Conservation (phyloP, 345 rosid species). For the Brassica cretica region DNA sequence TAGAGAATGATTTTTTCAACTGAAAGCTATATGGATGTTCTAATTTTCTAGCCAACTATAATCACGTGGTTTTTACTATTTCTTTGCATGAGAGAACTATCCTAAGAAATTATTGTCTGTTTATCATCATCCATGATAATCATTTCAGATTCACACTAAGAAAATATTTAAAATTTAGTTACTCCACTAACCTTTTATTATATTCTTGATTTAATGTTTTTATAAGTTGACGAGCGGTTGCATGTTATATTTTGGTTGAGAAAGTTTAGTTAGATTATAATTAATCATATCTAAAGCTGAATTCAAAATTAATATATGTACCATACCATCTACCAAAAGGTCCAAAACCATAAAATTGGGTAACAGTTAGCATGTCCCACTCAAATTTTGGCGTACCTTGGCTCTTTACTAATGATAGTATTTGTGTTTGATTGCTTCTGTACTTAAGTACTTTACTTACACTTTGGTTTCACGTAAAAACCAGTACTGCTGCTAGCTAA, state of each 20-base stretch:
- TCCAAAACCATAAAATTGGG: background rate
- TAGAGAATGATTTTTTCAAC: background rate
- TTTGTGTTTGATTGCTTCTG: background rate
- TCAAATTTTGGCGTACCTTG: slow-evolving; percentile 18
- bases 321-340: background rate
- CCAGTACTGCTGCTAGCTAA: background rate
- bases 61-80: background rate
- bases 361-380: slow-evolving; percentile 26
- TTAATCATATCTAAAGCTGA: background rate
- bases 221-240: background rate
- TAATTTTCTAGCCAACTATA: background rate
- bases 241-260: background rate
- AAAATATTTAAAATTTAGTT: background rate
- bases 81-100: background rate
- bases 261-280: background rate
- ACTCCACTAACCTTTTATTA: background rate
- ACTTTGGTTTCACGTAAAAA: slow-evolving; percentile 22
- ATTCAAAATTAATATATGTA: background rate
- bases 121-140: background rate
- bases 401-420: slow-evolving; percentile 10
- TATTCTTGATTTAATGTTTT: background rate
- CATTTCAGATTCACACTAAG: background rate
- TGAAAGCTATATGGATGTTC: background rate
- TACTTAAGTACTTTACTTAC: slow-evolving; percentile 10
- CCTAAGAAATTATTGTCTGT: background rate